phyloP scores from a whole-genome alignment of 164 flowering plant genomes.

The Akebia trifoliata region DNA sequence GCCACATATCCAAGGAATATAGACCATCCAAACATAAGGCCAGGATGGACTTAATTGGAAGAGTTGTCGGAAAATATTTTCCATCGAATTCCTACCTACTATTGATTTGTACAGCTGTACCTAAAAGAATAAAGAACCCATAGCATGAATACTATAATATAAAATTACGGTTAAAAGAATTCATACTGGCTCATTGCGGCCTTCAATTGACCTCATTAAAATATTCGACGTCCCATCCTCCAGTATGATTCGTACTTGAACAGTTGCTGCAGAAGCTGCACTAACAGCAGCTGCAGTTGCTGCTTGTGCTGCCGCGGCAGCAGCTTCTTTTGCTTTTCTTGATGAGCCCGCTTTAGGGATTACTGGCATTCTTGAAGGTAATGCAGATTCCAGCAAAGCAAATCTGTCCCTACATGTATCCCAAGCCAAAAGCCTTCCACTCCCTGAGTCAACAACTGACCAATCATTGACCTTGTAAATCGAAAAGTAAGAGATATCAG shows the following conservation, averaged over 20 bases:
- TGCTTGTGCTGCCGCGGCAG: conserved; percentile 93
- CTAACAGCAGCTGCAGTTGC: conserved; percentile 84
- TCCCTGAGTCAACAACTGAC: conserved; percentile 97
- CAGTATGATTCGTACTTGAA: conserved; percentile 89
- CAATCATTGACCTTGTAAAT: conserved; percentile 92
- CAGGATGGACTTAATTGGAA: too few relatives aligned
- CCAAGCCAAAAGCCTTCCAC: conserved; percentile 97
- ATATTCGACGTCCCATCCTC: conserved; percentile 97
- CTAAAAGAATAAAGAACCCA: too few relatives aligned
- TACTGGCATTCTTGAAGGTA: conserved; percentile 75
- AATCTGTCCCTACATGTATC: conserved; percentile 93
- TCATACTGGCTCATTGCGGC: conserved; percentile 83
- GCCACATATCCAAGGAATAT: too few relatives aligned
- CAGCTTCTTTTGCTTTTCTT: conserved; percentile 96
- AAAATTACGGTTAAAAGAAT: not conserved
- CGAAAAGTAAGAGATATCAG: conserved; percentile 91
- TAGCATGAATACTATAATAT: conserved; percentile 1
- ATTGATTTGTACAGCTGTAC: too few relatives aligned
- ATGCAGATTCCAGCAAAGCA: conserved; percentile 85
- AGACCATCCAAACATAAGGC: too few relatives aligned
- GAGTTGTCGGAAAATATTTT: too few relatives aligned
- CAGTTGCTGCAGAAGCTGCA: conserved; percentile 82
- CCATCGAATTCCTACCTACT: too few relatives aligned
- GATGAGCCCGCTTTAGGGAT: conserved; percentile 87
- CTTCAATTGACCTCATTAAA: conserved; percentile 78